These are phyloP conservation scores for Cyberlindnera bimundalis DNA, from an alignment of 805 yeast genomes.

Conservation along the genomic window DNA sequence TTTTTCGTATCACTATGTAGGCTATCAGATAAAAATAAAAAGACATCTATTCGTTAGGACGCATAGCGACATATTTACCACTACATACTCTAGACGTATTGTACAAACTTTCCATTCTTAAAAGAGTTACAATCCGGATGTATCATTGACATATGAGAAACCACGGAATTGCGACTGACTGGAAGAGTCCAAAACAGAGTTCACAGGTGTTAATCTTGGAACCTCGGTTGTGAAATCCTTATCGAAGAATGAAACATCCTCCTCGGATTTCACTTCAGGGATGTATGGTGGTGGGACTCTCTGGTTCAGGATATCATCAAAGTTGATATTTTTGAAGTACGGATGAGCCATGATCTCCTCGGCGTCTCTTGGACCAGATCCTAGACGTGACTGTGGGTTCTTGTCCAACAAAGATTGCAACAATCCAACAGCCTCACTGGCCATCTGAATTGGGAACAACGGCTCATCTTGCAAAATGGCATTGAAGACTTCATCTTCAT, in stretches of 20 bases:
- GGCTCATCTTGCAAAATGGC: constrained; percentile 97
- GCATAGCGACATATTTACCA: background rate
- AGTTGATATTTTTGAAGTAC: constrained; percentile 84
- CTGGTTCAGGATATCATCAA: constrained; percentile 75
- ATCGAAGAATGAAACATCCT: constrained; percentile 91
- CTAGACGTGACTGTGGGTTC: constrained; percentile 81
- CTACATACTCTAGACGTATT: background rate
- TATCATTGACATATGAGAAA: constrained; percentile 81
- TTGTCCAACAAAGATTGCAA: constrained; percentile 87
- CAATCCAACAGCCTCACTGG: constrained; percentile 91
- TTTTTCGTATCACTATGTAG: no score
- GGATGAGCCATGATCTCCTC: constrained; percentile 93
- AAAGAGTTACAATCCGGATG: constrained; percentile 32
- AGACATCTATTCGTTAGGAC: background rate
- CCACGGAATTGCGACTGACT: constrained; percentile 98
- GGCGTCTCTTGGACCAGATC: constrained; percentile 87
- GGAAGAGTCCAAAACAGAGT: constrained; percentile 75
- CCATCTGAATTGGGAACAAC: constrained; percentile 94
- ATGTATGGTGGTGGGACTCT: constrained; percentile 83
- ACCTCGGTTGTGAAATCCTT: constrained; percentile 92
- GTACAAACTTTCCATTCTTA: background rate
- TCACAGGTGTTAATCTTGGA: constrained; percentile 93
- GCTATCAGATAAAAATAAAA: no score
- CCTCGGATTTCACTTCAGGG: constrained; percentile 83
- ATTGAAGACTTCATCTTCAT: constrained; percentile 94